Evolutionary conservation across 2,329 filamentous ascomycete genomes (phyloP).

Genomic region (Claviceps humidiphila): DNA sequence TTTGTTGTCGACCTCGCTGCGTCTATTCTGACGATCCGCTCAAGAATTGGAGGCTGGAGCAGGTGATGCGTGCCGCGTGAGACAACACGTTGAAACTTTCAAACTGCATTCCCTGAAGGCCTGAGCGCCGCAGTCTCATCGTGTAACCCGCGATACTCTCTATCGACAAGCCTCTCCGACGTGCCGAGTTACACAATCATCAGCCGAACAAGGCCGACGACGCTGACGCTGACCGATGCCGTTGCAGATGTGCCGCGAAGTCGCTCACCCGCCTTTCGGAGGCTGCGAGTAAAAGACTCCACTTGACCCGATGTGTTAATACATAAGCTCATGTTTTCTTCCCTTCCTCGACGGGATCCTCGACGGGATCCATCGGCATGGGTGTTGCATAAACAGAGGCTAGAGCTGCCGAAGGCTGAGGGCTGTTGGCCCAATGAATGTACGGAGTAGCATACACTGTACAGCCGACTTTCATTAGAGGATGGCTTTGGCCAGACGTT

Average conservation of each 20-base stretch:
- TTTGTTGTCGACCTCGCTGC: neutral
- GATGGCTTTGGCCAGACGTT: neutral
- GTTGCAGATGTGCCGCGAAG: neutral
- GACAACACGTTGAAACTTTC: neutral
- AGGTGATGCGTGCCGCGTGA: neutral
- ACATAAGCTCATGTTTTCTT: no score
- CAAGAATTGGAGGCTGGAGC: neutral
- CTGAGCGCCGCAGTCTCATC: neutral
- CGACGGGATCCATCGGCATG: neutral
- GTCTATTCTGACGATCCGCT: neutral
- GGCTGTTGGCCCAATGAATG: neutral
- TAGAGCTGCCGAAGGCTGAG: neutral
- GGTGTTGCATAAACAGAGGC: neutral
- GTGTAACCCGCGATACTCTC: neutral
- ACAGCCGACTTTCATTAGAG: neutral
- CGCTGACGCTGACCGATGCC: neutral
- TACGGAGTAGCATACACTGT: no score
- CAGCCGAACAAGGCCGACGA: neutral
- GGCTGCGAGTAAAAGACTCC: neutral
- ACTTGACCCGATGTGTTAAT: neutral
- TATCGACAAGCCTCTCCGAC: neutral
- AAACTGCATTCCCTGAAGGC: neutral
- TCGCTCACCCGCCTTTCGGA: neutral
- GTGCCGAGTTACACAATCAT: neutral
- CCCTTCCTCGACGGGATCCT: neutral